A percentile compares a stretch with the other conserved stretches of the same genome.
These are phyloP conservation scores for Trypanosomatidae sp. DNA, from an alignment of 208 protist species.

Conservation along the genomic window DNA sequence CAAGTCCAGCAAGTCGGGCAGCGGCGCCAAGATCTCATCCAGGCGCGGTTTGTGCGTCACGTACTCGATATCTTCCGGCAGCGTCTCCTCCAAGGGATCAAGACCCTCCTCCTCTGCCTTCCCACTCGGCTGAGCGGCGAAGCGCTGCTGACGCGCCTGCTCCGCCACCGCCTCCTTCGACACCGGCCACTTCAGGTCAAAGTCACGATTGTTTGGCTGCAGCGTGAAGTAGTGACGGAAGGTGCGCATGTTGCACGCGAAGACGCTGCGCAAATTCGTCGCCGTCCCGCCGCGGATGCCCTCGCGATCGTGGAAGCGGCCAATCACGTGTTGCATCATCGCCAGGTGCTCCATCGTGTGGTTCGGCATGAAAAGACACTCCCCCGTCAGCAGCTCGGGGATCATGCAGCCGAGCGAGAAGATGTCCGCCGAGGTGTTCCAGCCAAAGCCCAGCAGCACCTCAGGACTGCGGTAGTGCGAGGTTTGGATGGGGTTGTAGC, in stretches of 20 bases:
- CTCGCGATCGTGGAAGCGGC: slow-evolving; percentile 36
- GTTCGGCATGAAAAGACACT: slow-evolving; percentile 76
- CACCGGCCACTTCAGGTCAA: slow-evolving; percentile 52
- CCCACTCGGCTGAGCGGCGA: slow-evolving; percentile 7
- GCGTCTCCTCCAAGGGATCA: slow-evolving; percentile 29
- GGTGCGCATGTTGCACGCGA: slow-evolving; percentile 46
- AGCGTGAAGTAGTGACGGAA: slow-evolving; percentile 61
- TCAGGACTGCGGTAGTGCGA: slow-evolving; percentile 81
- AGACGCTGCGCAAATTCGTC: slow-evolving; percentile 32
- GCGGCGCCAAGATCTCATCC: slow-evolving; percentile 47
- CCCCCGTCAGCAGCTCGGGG: slow-evolving; percentile 68
- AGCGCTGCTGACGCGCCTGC: slow-evolving; percentile 29
- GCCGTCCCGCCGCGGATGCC: slow-evolving; percentile 23
- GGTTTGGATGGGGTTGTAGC: slow-evolving; percentile 76
- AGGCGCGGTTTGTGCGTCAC: slow-evolving; percentile 53
- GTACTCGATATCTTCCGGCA: slow-evolving; percentile 49
- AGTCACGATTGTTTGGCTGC: slow-evolving; percentile 35
- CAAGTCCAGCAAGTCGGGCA: slow-evolving; percentile 60
- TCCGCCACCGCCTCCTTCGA: slow-evolving; percentile 30
- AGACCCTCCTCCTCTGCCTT: slow-evolving; percentile 31
- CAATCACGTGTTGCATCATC: slow-evolving; percentile 76
- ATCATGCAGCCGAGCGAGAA: slow-evolving; percentile 88
- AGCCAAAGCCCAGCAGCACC: slow-evolving; percentile 74
- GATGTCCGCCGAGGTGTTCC: slow-evolving; percentile 66
- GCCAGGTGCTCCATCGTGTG: slow-evolving; percentile 80